These are phyloP conservation scores for Xylaria intraflava DNA, from an alignment of 495 filamentous ascomycete genomes.

Conservation along the genomic window DNA sequence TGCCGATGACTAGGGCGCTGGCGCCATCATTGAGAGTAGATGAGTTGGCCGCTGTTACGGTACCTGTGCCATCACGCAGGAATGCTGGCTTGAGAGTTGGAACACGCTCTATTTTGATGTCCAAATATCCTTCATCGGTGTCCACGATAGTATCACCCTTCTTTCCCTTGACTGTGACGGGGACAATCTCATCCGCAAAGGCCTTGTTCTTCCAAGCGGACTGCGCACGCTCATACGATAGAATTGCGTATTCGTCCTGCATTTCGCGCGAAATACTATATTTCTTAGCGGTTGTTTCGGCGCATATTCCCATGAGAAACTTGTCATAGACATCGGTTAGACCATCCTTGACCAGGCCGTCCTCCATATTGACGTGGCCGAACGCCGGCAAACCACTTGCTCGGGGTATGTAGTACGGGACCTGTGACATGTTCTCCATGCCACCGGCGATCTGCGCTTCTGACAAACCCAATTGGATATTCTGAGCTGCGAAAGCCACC, in stretches of 20 bases:
- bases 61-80: constrained; percentile 72
- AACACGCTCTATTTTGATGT: constrained; percentile 77
- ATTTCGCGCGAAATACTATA: constrained; percentile 69
- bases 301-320: constrained; percentile 96
- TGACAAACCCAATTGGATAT: constrained; percentile 83
- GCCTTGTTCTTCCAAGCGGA: constrained; percentile 73
- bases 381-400: constrained; percentile 70
- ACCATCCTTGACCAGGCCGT: constrained; percentile 91
- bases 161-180: constrained; percentile 73
- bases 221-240: constrained; percentile 80
- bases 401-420: constrained; percentile 84
- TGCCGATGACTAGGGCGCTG: constrained; percentile 80
- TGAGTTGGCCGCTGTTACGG: constrained; percentile 89
- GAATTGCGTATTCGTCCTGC: constrained; percentile 87
- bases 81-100: constrained; percentile 87
- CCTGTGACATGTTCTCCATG: constrained; percentile 94
- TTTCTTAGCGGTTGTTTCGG: constrained; percentile 92
- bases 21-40: constrained; percentile 93
- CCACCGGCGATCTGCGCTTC: constrained; percentile 88
- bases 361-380: constrained; percentile 77
- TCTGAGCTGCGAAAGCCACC: constrained; percentile 81
- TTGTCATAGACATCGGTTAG: constrained; percentile 95
- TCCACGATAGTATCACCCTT: constrained; percentile 76
- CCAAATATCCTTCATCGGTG: constrained; percentile 82
- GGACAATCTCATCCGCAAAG: constrained; percentile 81